phyloP scores from a whole-genome alignment of 106 monocot species.

The Iris macrosiphon region DNA sequence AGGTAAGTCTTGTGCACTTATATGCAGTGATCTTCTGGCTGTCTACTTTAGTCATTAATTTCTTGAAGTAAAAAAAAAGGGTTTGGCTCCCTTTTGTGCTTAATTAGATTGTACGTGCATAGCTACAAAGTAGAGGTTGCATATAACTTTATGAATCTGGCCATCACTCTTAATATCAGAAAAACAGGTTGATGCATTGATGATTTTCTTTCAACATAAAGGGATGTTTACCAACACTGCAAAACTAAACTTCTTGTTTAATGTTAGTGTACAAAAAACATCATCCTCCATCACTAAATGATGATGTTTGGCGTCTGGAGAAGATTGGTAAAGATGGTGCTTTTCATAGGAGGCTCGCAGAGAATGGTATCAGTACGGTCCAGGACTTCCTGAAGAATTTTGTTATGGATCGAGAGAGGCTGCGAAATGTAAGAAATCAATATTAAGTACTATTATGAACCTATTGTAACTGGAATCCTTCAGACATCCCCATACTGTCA shows the following conservation, averaged over 20 bases:
- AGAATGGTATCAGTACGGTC: conserved; percentile 52
- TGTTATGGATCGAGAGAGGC: conserved; percentile 35
- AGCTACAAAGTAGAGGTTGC: too few species aligned
- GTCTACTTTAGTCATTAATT: too few species aligned
- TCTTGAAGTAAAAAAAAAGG: too few species aligned
- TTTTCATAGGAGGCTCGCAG: conserved; percentile 72
- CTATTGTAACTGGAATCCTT: background rate
- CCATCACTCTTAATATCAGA: too few species aligned
- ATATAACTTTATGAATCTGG: too few species aligned
- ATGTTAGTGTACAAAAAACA: conserved; percentile 83
- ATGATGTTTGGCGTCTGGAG: conserved; percentile 92
- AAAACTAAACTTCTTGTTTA: background rate
- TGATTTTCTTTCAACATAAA: too few species aligned
- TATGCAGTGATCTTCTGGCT: too few species aligned
- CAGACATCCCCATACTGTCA: background rate
- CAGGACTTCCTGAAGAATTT: conserved; percentile 58
- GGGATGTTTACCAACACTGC: too few species aligned
- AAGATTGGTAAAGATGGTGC: conserved; percentile 92
- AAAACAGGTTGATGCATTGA: too few species aligned
- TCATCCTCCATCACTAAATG: conserved; percentile 66
- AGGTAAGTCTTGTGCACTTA: too few species aligned
- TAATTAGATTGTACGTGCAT: too few species aligned
- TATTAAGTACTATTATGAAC: background rate
- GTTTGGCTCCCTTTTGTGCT: too few species aligned
- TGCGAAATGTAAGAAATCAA: conserved; percentile 55